Evolutionary conservation across 202 grass and related monocot species (phyloP).

Genomic region (Cymbopogon flexuosus): DNA sequence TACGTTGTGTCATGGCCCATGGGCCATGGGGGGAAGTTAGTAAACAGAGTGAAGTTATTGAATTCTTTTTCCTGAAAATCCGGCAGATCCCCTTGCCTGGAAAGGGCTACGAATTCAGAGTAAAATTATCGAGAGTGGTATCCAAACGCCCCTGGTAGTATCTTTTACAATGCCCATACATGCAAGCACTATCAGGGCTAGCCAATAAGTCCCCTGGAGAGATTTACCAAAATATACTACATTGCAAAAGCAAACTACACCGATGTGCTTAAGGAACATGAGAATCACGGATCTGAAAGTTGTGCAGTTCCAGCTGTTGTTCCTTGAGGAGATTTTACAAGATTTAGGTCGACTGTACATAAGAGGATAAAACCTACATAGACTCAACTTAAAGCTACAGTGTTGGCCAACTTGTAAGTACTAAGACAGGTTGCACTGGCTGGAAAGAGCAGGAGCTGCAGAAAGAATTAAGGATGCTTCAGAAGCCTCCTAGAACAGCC

Average conservation of each 20-base stretch:
- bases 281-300: slow-evolving; percentile 3
- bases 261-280: not conserved
- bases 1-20: too few relatives aligned
- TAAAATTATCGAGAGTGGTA: not conserved
- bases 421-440: not conserved
- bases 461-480: not conserved
- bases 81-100: too few relatives aligned
- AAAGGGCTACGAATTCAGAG: too few relatives aligned
- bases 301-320: slow-evolving; percentile 1
- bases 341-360: slow-evolving; percentile 31
- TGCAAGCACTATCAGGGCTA: not conserved
- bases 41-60: too few relatives aligned
- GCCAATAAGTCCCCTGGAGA: not conserved
- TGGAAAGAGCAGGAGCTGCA: not conserved
- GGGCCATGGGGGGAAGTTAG: too few relatives aligned
- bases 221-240: not conserved
- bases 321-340: slow-evolving; percentile 13
- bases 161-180: not conserved
- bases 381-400: not conserved
- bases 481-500: slow-evolving; percentile 55
- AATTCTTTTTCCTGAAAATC: too few relatives aligned
- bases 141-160: not conserved
- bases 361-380: not conserved
- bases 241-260: not conserved
- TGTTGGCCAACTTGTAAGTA: not conserved